A percentile compares a stretch with the other conserved stretches of the same genome.
Evolutionary conservation across 2,329 filamentous ascomycete genomes (phyloP).

Genomic region (Fusarium marasasianum): DNA sequence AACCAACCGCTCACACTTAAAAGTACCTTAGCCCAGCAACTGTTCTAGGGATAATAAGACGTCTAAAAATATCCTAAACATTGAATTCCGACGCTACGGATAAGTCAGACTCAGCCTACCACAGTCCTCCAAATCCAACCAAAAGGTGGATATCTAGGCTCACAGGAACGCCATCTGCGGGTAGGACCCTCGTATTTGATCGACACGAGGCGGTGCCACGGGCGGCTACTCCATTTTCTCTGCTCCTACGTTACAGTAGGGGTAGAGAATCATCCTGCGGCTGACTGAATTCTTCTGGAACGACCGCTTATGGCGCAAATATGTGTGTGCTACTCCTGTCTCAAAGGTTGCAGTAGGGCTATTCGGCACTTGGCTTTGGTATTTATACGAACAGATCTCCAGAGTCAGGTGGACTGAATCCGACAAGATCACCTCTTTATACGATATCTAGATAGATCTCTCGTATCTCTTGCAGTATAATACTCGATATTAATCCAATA

Average conservation of each 20-base stretch:
- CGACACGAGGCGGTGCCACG: conserved; percentile 34
- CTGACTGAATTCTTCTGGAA: conserved; percentile 11
- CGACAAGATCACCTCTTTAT: conserved; percentile 6
- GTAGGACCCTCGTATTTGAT: conserved; percentile 33
- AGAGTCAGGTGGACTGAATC: background rate
- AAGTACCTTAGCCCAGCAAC: background rate
- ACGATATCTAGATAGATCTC: background rate
- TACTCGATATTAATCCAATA: background rate
- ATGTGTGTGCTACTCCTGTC: conserved; percentile 4
- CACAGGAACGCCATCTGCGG: conserved; percentile 25
- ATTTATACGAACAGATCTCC: conserved; percentile 28
- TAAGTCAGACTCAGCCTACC: conserved; percentile 7
- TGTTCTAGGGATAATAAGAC: background rate
- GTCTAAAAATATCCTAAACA: conserved; percentile 22
- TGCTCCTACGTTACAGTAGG: conserved; percentile 14
- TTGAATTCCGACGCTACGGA: conserved; percentile 23
- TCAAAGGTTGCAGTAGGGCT: background rate
- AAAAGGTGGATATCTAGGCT: conserved; percentile 27
- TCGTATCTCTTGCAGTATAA: conserved; percentile 1
- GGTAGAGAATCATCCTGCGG: background rate
- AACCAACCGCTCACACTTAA: background rate
- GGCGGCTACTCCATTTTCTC: conserved; percentile 20
- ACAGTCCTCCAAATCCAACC: conserved; percentile 5
- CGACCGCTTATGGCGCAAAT: conserved; percentile 13
- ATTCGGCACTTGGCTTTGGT: background rate